Conservation (phyloP, 2,329 filamentous ascomycete genomes). For the Madurella fahalii region DNA sequence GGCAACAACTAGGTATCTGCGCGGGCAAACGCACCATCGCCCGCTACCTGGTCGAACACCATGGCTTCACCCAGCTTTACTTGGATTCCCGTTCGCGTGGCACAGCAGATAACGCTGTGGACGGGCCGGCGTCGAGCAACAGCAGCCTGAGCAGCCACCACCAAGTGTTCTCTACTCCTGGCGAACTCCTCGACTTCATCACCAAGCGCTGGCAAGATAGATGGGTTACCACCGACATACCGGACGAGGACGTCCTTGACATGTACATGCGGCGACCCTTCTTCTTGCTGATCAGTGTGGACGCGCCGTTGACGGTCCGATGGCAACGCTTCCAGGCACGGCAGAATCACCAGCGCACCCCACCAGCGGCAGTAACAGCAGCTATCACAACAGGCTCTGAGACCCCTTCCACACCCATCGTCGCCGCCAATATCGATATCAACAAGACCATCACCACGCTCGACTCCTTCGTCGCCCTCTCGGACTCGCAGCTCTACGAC, state of each 20-base stretch:
- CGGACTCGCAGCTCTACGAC: constrained; percentile 74
- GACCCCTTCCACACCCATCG: neutral
- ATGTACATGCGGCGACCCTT: constrained; percentile 76
- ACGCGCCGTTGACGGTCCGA: constrained; percentile 79
- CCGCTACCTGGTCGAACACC: constrained; percentile 77
- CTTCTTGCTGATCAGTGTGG: constrained; percentile 87
- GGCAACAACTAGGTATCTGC: constrained; percentile 66
- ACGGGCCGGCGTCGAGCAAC: neutral
- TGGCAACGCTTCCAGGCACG: constrained; percentile 64
- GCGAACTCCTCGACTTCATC: constrained; percentile 75
- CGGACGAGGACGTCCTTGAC: constrained; percentile 68
- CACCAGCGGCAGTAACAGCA: constrained; percentile 8
- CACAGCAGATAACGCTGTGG: neutral
- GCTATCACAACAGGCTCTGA: neutral
- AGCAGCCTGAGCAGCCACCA: neutral
- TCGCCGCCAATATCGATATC: neutral
- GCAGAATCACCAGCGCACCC: constrained; percentile 23
- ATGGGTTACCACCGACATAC: constrained; percentile 84
- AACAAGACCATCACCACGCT: constrained; percentile 34
- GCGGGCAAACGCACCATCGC: constrained; percentile 89
- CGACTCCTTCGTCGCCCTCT: constrained; percentile 53
- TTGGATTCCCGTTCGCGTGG: constrained; percentile 37
- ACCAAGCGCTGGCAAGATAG: constrained; percentile 77
- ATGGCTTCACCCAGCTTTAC: constrained; percentile 73
- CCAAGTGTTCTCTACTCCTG: constrained; percentile 54